Base-by-base conservation (phyloP, 2,329 filamentous ascomycete species). In the Fusarium protoensiforme region DNA sequence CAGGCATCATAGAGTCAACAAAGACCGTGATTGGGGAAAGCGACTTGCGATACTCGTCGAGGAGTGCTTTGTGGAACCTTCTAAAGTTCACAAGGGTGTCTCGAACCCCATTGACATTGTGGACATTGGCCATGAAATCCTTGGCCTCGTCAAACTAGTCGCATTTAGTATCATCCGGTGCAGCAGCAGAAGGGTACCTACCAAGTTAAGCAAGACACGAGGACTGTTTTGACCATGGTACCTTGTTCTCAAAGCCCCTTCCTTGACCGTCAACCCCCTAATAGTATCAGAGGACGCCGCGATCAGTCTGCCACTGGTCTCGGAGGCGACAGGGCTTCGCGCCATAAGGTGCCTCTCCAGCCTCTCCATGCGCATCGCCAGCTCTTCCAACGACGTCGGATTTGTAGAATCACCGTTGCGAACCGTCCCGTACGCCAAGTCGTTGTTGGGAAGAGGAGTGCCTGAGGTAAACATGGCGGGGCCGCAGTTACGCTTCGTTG, bases 1-100 rank as follows among this genome's bases (percentile, higher is more conserved):
- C 83, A 0, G 88, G 87, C 77, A 88, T 87, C 81, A 89, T 87
- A n/a, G 87, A 89, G 73, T 90, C 87, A 31, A 89, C 87, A 73
- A 86, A 90, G 35, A 90, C 87, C 4, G 86, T 83, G 51, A 90
- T 89, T 1, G 88, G 87, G 7, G 85, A 80, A 43, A 88, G 79
- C 0, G 83, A 83, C 72, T 85, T 84, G 61, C 81, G 81, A 73
- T 86, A 84, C 33, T 87, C 84, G 57, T 86, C 83, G 70, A 86
- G 85, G 10, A 89, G 79, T 16, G 83, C 79, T 68, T 81, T 84
- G 74, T 89, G 85, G 39, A 89, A 83, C 51, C 84, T 83, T 62
- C 85, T 83, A 51, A 89, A 84, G 54, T 82, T 83, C 22, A 80
- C 67, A 60, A 89, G 84, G 38, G 86, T 72, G 22, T 87, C 85